phyloP scores from a whole-genome alignment of 371 early-diverging fungal species.

The Rhizopus delemar region DNA sequence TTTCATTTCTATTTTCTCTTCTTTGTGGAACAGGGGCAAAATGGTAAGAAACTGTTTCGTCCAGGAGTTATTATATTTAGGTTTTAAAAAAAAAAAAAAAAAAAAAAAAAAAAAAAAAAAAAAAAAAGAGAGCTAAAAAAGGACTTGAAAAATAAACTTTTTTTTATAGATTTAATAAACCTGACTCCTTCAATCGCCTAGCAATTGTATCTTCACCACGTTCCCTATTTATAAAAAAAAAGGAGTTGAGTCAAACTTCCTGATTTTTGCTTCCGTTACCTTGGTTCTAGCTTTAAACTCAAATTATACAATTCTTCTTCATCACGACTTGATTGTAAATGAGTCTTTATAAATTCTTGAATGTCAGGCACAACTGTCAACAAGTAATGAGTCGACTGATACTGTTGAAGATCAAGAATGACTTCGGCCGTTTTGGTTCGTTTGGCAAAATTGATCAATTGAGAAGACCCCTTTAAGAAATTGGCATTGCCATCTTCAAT shows the following conservation, averaged over 20 bases:
- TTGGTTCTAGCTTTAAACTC: constrained; percentile 82
- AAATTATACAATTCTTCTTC: constrained; percentile 67
- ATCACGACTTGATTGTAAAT: constrained; percentile 54
- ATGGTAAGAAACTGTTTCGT: constrained; percentile 59
- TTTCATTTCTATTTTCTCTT: constrained; percentile 56
- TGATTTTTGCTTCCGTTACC: constrained; percentile 30
- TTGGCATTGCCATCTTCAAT: constrained; percentile 88
- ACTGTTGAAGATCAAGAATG: constrained; percentile 88
- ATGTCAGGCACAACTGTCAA: constrained; percentile 79
- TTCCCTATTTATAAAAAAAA: constrained; percentile 15
- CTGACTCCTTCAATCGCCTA: constrained; percentile 33
- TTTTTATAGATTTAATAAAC: constrained; percentile 12
- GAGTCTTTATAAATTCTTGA: constrained; percentile 71
- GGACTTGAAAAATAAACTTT: background rate
- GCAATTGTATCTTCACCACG: constrained; percentile 34
- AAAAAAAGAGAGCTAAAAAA: constrained; percentile 3
- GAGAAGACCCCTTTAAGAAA: constrained; percentile 46
- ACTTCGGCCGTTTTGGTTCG: constrained; percentile 85
- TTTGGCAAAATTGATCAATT: constrained; percentile 90
- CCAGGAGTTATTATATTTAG: constrained; percentile 32
- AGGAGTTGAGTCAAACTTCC: too few species aligned
- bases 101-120: constrained; percentile 11
- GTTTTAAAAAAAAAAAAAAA: constrained; percentile 8
- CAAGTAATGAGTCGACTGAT: constrained; percentile 77
- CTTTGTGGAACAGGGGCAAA: constrained; percentile 60